These are phyloP conservation scores for Paramecium sexaurelia DNA, from an alignment of 73 alveolate species.

Conservation along the genomic window DNA sequence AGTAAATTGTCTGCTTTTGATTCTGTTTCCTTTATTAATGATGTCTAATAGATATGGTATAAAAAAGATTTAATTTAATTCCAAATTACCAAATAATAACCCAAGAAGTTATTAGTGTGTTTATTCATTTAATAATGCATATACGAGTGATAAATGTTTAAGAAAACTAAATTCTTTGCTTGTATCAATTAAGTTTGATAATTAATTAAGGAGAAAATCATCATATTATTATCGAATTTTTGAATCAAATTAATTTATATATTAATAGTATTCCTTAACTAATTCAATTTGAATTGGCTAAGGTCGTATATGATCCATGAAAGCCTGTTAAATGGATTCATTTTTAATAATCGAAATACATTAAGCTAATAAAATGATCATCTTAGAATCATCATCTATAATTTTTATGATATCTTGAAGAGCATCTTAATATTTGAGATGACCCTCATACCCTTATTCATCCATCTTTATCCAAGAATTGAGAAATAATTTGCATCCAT, in stretches of 20 bases:
- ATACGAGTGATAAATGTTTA: not conserved
- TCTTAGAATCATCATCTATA: not conserved
- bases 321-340: not conserved
- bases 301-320: not conserved
- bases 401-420: not conserved
- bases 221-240: not conserved
- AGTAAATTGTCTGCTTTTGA: not conserved
- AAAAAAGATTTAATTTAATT: not conserved
- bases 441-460: slow-evolving; percentile 10
- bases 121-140: not conserved
- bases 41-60: slow-evolving; percentile 7
- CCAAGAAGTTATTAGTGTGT: not conserved
- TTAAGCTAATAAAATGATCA: not conserved
- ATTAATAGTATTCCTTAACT: not conserved
- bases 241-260: not conserved
- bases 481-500: not conserved
- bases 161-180: slow-evolving; percentile 22
- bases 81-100: not conserved
- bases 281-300: not conserved
- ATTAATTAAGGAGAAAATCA: not conserved
- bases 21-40: not conserved
- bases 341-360: not conserved
- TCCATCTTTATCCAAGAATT: not conserved
- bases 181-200: not conserved
- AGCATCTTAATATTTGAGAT: not conserved